Conservation (phyloP, 306 rosid genomes). For the Alnus glutinosa region DNA sequence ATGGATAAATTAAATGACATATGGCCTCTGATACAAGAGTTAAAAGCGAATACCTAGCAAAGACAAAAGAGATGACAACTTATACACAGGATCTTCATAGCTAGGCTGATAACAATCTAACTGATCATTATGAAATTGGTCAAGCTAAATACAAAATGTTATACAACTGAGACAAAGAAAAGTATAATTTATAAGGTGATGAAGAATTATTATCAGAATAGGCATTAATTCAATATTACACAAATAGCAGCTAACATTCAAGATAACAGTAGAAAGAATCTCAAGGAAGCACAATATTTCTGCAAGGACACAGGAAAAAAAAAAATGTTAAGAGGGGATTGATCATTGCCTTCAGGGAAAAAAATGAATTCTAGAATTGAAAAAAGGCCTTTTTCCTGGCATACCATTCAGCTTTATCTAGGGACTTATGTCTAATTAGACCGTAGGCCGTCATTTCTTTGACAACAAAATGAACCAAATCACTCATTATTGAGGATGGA, state of each 20-base stretch:
- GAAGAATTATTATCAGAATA: neutral
- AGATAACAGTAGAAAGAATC: neutral
- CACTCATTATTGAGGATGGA: neutral
- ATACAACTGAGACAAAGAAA: neutral
- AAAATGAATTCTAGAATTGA: neutral
- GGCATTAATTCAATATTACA: neutral
- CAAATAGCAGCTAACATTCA: neutral
- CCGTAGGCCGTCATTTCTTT: neutral
- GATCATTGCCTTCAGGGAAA: neutral
- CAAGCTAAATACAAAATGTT: neutral
- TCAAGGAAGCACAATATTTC: neutral
- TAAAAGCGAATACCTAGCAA: constrained; percentile 86
- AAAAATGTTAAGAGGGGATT: too few relatives aligned
- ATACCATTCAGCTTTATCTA: neutral
- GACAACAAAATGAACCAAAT: neutral
- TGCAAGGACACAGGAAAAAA: neutral
- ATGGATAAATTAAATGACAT: constrained; percentile 90
- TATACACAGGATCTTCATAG: constrained; percentile 7
- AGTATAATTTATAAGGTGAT: neutral
- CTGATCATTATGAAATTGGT: neutral
- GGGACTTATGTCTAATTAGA: neutral
- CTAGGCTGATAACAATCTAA: neutral
- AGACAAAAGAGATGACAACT: constrained; percentile 25
- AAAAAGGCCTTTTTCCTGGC: neutral
- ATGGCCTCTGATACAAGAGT: constrained; percentile 96